Conservation (phyloP, 1,284 basidiomycete genomes). For the Earliella scabrosa region DNA sequence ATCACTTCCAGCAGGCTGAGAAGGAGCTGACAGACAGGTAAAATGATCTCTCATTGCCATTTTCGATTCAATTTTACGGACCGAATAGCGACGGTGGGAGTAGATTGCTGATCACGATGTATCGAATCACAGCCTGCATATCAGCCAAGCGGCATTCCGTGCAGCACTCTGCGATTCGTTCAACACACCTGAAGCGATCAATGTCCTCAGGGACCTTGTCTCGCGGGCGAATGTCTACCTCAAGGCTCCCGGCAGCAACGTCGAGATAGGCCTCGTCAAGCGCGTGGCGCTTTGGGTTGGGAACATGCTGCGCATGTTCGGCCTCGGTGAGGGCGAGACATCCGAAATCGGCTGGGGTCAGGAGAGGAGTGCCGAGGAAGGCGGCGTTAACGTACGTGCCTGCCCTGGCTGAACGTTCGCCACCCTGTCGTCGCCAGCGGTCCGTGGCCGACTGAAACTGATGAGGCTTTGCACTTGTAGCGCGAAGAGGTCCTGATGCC, state of each 20-base stretch:
- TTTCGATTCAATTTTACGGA: background rate
- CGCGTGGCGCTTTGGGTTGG: conserved; percentile 86
- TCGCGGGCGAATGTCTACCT: conserved; percentile 93
- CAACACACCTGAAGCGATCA: conserved; percentile 90
- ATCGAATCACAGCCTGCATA: conserved; percentile 62
- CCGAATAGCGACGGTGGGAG: too few species aligned
- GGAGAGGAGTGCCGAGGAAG: conserved; percentile 46
- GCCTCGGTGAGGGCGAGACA: conserved; percentile 83
- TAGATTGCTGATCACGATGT: too few species aligned
- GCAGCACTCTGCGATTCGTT: conserved; percentile 96
- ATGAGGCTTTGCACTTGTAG: conserved; percentile 42
- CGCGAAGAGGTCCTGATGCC: conserved; percentile 89
- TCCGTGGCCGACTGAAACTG: background rate
- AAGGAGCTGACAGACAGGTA: conserved; percentile 68
- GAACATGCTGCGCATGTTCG: conserved; percentile 93
- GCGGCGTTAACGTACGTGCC: conserved; percentile 58
- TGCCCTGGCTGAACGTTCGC: background rate
- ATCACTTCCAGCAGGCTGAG: conserved; percentile 70
- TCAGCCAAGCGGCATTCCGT: conserved; percentile 83
- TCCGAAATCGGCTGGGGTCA: conserved; percentile 77
- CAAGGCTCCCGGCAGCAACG: conserved; percentile 56
- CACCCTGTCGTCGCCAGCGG: background rate
- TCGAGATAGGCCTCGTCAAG: conserved; percentile 77
- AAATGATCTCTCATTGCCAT: background rate
- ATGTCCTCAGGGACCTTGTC: conserved; percentile 81